Percentiles rank a stretch among this genome's conserved stretches.
Evolutionary conservation across 1,284 basidiomycete genomes (phyloP).

Genomic region (Rhodotorula sp.): DNA sequence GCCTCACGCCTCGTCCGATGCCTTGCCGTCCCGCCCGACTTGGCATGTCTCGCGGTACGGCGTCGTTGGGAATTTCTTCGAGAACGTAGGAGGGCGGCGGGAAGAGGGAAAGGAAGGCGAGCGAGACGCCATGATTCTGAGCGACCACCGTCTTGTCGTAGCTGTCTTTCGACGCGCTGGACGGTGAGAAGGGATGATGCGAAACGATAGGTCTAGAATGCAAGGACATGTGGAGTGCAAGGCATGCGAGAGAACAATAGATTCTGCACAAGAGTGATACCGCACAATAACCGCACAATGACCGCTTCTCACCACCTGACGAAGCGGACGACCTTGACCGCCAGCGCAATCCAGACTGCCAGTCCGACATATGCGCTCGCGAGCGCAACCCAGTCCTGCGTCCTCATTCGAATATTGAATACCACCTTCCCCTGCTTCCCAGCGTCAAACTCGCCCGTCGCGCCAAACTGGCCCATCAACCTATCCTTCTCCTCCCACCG

Average conservation of each 20-base stretch:
- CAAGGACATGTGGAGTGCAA: not conserved
- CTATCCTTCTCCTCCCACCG: slow-evolving; percentile 83
- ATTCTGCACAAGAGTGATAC: not conserved
- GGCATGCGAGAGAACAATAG: too few species aligned
- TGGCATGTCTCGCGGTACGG: slow-evolving; percentile 40
- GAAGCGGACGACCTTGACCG: too few species aligned
- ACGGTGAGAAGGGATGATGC: too few species aligned
- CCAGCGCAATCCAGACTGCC: not conserved
- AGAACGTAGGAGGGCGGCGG: slow-evolving; percentile 23
- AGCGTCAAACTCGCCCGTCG: slow-evolving; percentile 44
- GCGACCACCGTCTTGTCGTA: slow-evolving; percentile 38
- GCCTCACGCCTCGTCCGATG: not conserved
- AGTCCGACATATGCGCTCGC: not conserved
- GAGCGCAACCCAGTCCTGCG: not conserved
- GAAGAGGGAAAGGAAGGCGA: slow-evolving; percentile 8
- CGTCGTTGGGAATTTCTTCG: slow-evolving; percentile 38
- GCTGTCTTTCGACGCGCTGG: slow-evolving; percentile 3
- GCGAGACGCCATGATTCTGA: slow-evolving; percentile 19
- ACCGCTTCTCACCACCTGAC: too few species aligned
- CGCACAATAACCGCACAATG: too few species aligned
- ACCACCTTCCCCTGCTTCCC: not conserved
- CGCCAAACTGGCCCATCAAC: slow-evolving; percentile 63
- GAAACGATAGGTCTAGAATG: too few species aligned
- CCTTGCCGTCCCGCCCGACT: not conserved
- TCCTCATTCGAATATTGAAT: slow-evolving; percentile 1